phyloP scores from a whole-genome alignment of 169 alveolate genomes.

The Cryptosporidium muris region DNA sequence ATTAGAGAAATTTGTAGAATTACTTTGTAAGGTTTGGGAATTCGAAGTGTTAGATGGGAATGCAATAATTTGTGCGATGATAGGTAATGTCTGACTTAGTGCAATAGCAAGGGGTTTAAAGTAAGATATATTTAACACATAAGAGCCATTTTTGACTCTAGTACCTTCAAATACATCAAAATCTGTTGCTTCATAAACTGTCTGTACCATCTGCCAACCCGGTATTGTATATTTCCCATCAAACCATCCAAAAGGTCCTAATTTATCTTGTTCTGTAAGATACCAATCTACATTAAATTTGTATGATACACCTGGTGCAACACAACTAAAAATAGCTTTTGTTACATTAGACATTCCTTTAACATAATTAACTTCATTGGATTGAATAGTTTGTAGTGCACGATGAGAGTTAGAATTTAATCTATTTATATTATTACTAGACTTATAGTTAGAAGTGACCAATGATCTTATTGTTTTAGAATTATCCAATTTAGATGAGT shows the following conservation, averaged over 20 bases:
- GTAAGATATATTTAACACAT: conserved; percentile 17
- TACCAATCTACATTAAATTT: conserved; percentile 44
- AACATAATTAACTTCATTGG: conserved; percentile 4
- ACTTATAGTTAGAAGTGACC: too few species aligned
- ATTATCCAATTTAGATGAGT: not conserved
- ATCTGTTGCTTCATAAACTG: conserved; percentile 60
- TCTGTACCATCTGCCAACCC: conserved; percentile 68
- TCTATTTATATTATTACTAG: too few species aligned
- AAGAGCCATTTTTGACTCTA: conserved; percentile 53
- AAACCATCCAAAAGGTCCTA: conserved; percentile 71
- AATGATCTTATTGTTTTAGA: conserved; percentile 23
- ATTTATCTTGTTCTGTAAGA: conserved; percentile 56
- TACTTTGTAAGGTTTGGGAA: not conserved
- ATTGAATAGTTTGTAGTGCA: too few species aligned
- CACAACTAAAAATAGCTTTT: conserved; percentile 14
- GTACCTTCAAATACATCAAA: conserved; percentile 36
- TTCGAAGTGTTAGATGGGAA: not conserved
- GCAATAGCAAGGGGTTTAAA: conserved; percentile 25
- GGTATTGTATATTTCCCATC: conserved; percentile 69
- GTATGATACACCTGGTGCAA: conserved; percentile 55
- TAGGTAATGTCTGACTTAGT: conserved; percentile 25
- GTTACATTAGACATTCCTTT: conserved; percentile 42
- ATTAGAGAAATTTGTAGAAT: not conserved
- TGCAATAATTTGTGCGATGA: conserved; percentile 60
- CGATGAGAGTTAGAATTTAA: too few species aligned